phyloP scores from a whole-genome alignment of 805 yeast species.

The Candida khao-thaluensis region DNA sequence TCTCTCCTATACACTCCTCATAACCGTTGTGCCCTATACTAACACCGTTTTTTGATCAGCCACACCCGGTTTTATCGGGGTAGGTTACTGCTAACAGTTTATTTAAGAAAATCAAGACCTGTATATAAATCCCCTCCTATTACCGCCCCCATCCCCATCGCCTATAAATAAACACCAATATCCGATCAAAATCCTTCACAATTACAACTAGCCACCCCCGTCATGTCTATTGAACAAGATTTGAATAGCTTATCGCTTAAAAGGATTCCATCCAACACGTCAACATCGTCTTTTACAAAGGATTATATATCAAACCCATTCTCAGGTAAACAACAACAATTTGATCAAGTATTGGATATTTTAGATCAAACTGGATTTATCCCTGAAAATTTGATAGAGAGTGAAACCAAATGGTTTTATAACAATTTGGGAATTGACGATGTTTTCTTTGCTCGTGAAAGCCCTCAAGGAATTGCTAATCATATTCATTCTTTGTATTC shows the following conservation, averaged over 20 bases:
- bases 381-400: slow-evolving; percentile 82
- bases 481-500: slow-evolving; percentile 89
- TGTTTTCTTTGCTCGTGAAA: slow-evolving; percentile 83
- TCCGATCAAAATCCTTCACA: background rate
- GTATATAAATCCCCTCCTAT: slow-evolving; percentile 2
- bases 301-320: slow-evolving; percentile 80
- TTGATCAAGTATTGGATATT: slow-evolving; percentile 75
- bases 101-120: background rate
- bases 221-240: slow-evolving; percentile 16
- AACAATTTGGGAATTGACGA: slow-evolving; percentile 86
- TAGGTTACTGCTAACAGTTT: slow-evolving; percentile 7
- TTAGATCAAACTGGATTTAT: slow-evolving; percentile 83
- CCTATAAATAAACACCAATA: background rate
- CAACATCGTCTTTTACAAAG: slow-evolving; percentile 24
- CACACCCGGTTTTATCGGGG: slow-evolving; percentile 1
- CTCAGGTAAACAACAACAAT: slow-evolving; percentile 77
- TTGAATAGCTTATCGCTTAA: slow-evolving; percentile 23
- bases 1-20: too few relatives aligned
- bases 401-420: slow-evolving; percentile 89
- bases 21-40: too few relatives aligned
- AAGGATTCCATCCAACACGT: slow-evolving; percentile 28
- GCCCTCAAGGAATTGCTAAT: slow-evolving; percentile 74
- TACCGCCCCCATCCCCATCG: background rate
- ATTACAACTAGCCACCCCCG: background rate
- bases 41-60: too few relatives aligned